A percentile compares a stretch with the other conserved stretches of the same genome.
Conservation (phyloP, 1,284 basidiomycete genomes). For the Vanrija humicola region DNA sequence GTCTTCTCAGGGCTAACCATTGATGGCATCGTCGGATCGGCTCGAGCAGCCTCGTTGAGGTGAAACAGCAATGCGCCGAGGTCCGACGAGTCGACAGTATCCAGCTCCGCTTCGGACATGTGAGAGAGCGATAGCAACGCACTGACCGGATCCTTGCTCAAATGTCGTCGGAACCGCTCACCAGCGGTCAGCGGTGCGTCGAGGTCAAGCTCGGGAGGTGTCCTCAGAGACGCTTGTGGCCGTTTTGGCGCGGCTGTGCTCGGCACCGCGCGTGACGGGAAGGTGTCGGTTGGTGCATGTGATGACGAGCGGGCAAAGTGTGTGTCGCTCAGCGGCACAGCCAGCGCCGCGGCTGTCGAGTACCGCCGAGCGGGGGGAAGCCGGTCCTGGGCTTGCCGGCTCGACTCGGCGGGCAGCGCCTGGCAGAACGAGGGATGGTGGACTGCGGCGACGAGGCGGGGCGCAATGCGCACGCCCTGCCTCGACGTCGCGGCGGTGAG, state of each 20-base stretch:
- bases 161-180: slow-evolving; percentile 9
- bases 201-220: neutral
- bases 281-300: too few species aligned
- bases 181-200: slow-evolving; percentile 5
- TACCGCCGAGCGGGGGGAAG: neutral
- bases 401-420: slow-evolving; percentile 32
- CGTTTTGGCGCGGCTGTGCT: too few species aligned
- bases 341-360: neutral
- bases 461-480: slow-evolving; percentile 17
- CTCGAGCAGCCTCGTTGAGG: neutral
- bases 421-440: slow-evolving; percentile 2
- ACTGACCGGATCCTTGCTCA: slow-evolving; percentile 4
- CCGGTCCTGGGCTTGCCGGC: slow-evolving; percentile 25
- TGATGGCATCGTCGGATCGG: neutral
- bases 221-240: too few species aligned
- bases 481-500: slow-evolving; percentile 19
- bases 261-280: too few species aligned
- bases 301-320: too few species aligned
- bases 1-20: neutral
- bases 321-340: neutral
- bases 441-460: slow-evolving; percentile 8
- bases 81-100: slow-evolving; percentile 8
- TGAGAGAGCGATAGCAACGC: slow-evolving; percentile 8
- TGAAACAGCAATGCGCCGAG: slow-evolving; percentile 8
- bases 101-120: neutral